phyloP scores from a whole-genome alignment of 2,329 filamentous ascomycete species.

The Xylaria sp. region DNA sequence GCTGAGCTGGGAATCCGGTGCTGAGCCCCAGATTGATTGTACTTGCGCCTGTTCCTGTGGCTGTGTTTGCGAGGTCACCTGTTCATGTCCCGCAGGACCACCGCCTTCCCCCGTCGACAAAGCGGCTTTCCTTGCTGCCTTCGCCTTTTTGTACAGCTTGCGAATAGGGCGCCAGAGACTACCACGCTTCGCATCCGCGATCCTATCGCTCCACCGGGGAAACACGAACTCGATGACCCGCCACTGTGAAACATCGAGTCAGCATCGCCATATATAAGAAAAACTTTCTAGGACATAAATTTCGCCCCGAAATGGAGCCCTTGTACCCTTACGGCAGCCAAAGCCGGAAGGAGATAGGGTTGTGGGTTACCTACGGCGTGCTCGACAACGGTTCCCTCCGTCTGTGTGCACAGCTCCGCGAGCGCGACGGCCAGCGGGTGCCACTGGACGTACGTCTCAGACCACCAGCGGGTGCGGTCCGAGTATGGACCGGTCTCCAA shows the following conservation, averaged over 20 bases:
- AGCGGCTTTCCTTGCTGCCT: constrained; percentile 52
- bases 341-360: not conserved
- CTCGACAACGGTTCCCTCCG: constrained; percentile 58
- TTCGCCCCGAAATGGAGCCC: not conserved
- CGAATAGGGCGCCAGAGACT: constrained; percentile 66
- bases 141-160: constrained; percentile 64
- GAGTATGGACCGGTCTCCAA: constrained; percentile 51
- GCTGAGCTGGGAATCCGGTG: constrained; percentile 1
- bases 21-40: constrained; percentile 16
- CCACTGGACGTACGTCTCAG: constrained; percentile 65
- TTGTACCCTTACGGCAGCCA: not conserved
- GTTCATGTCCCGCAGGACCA: not conserved
- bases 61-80: not conserved
- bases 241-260: constrained; percentile 52
- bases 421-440: constrained; percentile 64
- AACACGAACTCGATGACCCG: constrained; percentile 59
- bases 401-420: constrained; percentile 63
- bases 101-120: constrained; percentile 29
- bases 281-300: not conserved
- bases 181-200: constrained; percentile 62
- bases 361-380: constrained; percentile 50
- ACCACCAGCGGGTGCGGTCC: constrained; percentile 60
- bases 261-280: not conserved
- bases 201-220: constrained; percentile 55
- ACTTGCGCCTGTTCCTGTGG: not conserved